phyloP scores from a whole-genome alignment of 1,284 basidiomycete species.

The Pseudozyma flocculosa region DNA sequence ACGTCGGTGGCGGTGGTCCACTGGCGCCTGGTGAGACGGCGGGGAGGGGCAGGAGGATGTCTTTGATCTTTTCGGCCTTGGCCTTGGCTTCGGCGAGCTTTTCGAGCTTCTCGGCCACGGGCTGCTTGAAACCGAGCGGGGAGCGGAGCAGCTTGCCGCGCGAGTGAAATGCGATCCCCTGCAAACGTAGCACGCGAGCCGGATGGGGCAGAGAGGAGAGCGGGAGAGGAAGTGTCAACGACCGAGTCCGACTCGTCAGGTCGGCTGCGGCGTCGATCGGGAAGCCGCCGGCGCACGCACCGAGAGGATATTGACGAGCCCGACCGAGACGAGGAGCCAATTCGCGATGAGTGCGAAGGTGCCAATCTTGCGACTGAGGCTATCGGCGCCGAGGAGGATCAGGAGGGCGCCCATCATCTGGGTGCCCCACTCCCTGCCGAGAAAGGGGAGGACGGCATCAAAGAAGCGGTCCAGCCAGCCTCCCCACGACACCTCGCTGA shows the following conservation, averaged over 20 bases:
- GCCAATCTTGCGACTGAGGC: conserved; percentile 6
- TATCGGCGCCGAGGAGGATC: conserved; percentile 22
- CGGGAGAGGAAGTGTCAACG: too few species aligned
- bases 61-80: conserved; percentile 4
- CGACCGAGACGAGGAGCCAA: conserved; percentile 20
- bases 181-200: too few species aligned
- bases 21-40: conserved; percentile 1
- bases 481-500: conserved; percentile 29
- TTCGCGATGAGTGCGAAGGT: conserved; percentile 14
- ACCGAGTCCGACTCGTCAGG: too few species aligned
- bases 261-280: too few species aligned
- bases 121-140: conserved; percentile 17
- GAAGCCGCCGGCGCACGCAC: too few species aligned
- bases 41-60: background rate
- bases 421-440: conserved; percentile 37
- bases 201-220: too few species aligned
- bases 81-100: conserved; percentile 20
- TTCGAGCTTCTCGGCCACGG: conserved; percentile 23
- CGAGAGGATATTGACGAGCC: conserved; percentile 12
- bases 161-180: conserved; percentile 20
- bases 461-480: conserved; percentile 23
- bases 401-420: conserved; percentile 32
- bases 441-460: conserved; percentile 31
- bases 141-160: conserved; percentile 22
- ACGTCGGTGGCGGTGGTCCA: background rate